Conservation (phyloP, 139 green algal species). For the Chlorella sp. region DNA sequence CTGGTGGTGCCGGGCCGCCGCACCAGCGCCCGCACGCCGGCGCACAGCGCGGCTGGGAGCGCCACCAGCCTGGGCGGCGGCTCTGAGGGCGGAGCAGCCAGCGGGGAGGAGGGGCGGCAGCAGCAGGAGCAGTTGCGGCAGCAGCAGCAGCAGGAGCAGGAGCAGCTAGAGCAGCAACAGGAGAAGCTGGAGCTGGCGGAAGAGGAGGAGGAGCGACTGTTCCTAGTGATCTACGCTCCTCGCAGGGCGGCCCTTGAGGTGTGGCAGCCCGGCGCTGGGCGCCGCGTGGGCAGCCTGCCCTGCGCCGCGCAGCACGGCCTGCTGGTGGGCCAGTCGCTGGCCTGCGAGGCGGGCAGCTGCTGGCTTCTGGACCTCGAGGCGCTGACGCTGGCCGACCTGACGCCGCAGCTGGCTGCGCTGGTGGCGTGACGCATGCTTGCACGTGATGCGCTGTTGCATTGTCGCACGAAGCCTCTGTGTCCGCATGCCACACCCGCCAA, state of each 20-base stretch:
- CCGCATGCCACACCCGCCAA: no score
- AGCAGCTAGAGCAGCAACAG: neutral
- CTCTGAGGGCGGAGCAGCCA: neutral
- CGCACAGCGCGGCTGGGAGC: neutral
- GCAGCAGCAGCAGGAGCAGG: neutral
- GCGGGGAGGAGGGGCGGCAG: neutral
- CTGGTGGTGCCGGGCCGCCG: slow-evolving; percentile 26
- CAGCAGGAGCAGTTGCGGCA: neutral
- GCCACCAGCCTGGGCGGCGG: neutral
- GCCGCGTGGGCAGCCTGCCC: slow-evolving; percentile 5
- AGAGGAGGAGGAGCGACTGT: neutral
- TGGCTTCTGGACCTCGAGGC: slow-evolving; percentile 6
- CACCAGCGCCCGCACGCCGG: neutral
- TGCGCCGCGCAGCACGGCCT: neutral
- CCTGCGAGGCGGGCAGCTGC: neutral
- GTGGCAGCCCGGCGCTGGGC: slow-evolving; percentile 31
- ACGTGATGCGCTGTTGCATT: no score
- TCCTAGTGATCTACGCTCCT: slow-evolving; percentile 59
- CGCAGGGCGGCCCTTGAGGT: slow-evolving; percentile 47
- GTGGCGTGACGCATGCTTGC: no score
- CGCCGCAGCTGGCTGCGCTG: neutral
- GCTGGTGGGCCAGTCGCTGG: slow-evolving; percentile 23
- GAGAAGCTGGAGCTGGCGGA: neutral
- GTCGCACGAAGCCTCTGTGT: no score
- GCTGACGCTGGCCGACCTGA: slow-evolving; percentile 2